These are phyloP conservation scores for Truncatella angustata DNA, from an alignment of 2,329 filamentous ascomycete genomes.

Conservation along the genomic window DNA sequence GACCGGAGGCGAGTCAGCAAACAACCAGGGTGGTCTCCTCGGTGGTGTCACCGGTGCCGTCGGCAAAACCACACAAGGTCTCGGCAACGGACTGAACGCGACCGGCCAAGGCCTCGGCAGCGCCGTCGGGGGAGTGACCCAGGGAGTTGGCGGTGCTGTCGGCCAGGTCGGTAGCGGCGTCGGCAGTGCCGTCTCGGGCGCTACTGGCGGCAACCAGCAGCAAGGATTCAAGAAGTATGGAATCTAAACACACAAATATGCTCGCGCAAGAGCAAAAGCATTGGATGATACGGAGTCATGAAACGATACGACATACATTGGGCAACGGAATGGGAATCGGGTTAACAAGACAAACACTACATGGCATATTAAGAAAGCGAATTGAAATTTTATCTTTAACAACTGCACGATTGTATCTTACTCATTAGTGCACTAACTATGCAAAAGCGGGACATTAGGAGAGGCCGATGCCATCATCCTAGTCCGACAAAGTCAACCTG, in stretches of 20 bases:
- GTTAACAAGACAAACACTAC: background rate
- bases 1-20: slow-evolving; percentile 30
- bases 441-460: too few species aligned
- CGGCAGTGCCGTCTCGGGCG: slow-evolving; percentile 22
- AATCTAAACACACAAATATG: slow-evolving; percentile 16
- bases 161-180: slow-evolving; percentile 22
- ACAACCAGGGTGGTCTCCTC: slow-evolving; percentile 31
- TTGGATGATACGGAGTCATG: too few species aligned
- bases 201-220: slow-evolving; percentile 19
- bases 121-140: slow-evolving; percentile 28
- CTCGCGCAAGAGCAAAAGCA: too few species aligned
- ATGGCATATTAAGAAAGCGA: background rate
- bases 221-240: slow-evolving; percentile 28
- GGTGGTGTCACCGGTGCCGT: slow-evolving; percentile 28
- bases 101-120: slow-evolving; percentile 27
- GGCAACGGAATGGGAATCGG: background rate
- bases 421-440: too few species aligned
- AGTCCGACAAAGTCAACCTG: too few species aligned
- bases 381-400: too few species aligned
- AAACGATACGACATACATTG: too few species aligned
- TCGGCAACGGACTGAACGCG: slow-evolving; percentile 26
- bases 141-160: slow-evolving; percentile 25
- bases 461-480: too few species aligned
- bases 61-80: slow-evolving; percentile 23
- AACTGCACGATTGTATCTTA: too few species aligned